phyloP scores from a whole-genome alignment of 106 monocot species.

The Dendrobium huoshanense region DNA sequence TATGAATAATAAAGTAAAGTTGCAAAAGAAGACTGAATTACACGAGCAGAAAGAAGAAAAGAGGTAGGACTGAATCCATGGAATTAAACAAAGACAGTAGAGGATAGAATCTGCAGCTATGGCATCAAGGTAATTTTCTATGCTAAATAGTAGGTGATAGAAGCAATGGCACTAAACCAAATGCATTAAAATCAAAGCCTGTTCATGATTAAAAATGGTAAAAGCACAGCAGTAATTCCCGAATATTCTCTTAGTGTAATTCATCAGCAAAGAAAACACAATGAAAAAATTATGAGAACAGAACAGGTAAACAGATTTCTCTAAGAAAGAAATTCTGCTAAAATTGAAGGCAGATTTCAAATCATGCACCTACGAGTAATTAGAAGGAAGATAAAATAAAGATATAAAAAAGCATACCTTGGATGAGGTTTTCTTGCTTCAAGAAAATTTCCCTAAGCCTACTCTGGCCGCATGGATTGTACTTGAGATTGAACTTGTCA shows the following conservation, averaged over 20 bases:
- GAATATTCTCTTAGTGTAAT: not conserved
- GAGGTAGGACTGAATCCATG: no score
- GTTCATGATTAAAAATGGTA: not conserved
- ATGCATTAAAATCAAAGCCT: not conserved
- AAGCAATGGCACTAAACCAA: no score
- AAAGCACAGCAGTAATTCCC: not conserved
- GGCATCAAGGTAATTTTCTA: no score
- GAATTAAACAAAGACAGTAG: no score
- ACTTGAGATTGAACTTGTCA: conserved; percentile 98
- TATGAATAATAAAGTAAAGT: no score
- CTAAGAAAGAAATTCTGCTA: not conserved
- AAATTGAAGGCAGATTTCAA: not conserved
- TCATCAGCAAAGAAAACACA: not conserved
- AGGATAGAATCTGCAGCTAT: no score
- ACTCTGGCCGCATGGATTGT: conserved; percentile 98
- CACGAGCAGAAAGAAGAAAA: no score
- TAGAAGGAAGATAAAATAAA: not conserved
- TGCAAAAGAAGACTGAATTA: no score
- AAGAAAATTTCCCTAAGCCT: conserved; percentile 96
- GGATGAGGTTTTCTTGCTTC: conserved; percentile 99
- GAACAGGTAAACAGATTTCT: not conserved
- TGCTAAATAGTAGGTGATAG: no score
- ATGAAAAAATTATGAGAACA: not conserved
- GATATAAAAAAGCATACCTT: conserved; percentile 35
- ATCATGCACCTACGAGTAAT: not conserved